These are phyloP conservation scores for Mentha longifolia DNA, from an alignment of 257 asterid genomes.

Conservation along the genomic window DNA sequence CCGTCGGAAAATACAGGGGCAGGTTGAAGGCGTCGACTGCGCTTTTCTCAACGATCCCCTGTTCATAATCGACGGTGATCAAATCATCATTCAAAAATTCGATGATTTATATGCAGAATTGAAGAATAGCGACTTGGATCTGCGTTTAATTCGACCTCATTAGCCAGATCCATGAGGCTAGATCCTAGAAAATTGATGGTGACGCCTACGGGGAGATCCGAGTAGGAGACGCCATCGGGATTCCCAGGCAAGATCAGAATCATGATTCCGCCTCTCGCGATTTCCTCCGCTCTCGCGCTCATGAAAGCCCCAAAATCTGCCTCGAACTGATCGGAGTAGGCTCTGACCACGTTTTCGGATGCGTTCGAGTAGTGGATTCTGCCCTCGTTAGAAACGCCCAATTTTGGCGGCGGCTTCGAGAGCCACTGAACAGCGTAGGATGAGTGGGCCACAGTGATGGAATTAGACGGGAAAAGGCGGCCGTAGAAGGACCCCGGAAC, in stretches of 20 bases:
- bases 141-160: conserved; percentile 21
- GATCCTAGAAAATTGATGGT: conserved; percentile 20
- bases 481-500: conserved; percentile 46
- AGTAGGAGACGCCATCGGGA: conserved; percentile 2
- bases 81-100: too few relatives aligned
- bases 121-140: too few relatives aligned
- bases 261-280: conserved; percentile 19
- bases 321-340: too few relatives aligned
- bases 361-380: conserved; percentile 29
- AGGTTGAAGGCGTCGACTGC: conserved; percentile 40
- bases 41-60: conserved; percentile 36
- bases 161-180: conserved; percentile 39
- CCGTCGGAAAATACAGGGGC: conserved; percentile 24
- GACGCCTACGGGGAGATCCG: neutral
- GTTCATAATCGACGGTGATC: too few relatives aligned
- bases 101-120: too few relatives aligned
- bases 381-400: neutral
- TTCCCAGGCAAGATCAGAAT: conserved; percentile 11
- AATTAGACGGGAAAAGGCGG: conserved; percentile 34
- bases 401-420: neutral
- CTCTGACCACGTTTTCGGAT: neutral
- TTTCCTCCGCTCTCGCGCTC: too few relatives aligned
- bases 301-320: too few relatives aligned
- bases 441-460: conserved; percentile 34
- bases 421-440: neutral